Evolutionary conservation across 2,329 filamentous ascomycete genomes (phyloP).

Genomic region (Corynespora cassiicola): DNA sequence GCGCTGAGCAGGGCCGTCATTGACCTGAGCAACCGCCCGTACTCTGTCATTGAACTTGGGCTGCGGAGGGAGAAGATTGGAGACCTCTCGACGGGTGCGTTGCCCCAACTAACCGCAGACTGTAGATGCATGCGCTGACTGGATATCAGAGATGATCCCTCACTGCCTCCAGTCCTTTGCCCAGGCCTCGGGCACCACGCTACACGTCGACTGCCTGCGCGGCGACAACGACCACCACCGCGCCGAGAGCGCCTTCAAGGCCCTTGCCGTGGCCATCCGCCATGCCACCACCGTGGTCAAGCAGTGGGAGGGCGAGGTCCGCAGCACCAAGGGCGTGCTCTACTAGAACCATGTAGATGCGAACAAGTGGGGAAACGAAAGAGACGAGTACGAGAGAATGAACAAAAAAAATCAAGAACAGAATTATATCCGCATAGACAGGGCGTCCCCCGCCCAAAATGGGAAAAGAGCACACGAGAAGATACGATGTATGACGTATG

Average conservation of each 20-base stretch:
- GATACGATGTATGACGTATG: too few relatives aligned
- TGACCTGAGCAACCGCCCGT: slow-evolving; percentile 92
- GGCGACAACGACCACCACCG: slow-evolving; percentile 96
- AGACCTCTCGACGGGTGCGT: slow-evolving; percentile 68
- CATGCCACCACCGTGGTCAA: slow-evolving; percentile 76
- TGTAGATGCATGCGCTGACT: neutral
- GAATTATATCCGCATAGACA: too few relatives aligned
- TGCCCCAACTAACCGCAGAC: neutral
- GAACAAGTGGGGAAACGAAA: too few relatives aligned
- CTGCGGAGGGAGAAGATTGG: slow-evolving; percentile 92
- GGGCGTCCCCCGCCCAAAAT: too few relatives aligned
- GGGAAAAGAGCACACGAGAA: too few relatives aligned
- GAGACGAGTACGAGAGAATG: too few relatives aligned
- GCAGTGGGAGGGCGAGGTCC: slow-evolving; percentile 88
- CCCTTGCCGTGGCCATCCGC: slow-evolving; percentile 83
- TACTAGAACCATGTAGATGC: too few relatives aligned
- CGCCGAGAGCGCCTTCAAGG: slow-evolving; percentile 97
- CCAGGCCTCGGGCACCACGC: slow-evolving; percentile 85
- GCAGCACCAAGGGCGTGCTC: slow-evolving; percentile 94
- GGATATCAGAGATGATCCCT: slow-evolving; percentile 82
- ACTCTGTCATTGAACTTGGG: slow-evolving; percentile 80
- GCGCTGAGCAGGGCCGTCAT: slow-evolving; percentile 92
- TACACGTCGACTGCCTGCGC: slow-evolving; percentile 91
- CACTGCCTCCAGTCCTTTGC: slow-evolving; percentile 96
- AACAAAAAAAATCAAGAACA: too few relatives aligned